These are phyloP conservation scores for Angomonas desouzai DNA, from an alignment of 208 protist species.

Conservation along the genomic window DNA sequence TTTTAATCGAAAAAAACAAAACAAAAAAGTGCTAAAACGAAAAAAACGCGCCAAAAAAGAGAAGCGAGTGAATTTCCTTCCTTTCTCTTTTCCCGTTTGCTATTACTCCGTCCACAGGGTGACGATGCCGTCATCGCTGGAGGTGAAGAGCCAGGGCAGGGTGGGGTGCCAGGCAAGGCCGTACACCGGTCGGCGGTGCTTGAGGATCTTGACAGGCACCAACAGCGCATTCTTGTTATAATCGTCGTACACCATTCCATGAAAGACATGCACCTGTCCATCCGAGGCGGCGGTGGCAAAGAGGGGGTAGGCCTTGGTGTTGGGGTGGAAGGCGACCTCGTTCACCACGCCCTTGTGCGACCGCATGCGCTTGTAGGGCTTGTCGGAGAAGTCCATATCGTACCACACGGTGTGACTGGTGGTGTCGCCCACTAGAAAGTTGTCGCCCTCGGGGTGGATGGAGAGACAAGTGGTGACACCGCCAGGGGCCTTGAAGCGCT, in stretches of 20 bases:
- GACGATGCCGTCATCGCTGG: conserved; percentile 95
- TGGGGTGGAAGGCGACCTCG: conserved; percentile 85
- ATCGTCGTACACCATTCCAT: conserved; percentile 96
- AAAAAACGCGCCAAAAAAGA: conserved; percentile 3
- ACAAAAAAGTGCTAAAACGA: conserved; percentile 6
- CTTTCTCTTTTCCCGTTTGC: conserved; percentile 4
- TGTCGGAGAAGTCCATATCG: conserved; percentile 96
- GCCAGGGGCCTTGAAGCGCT: conserved; percentile 91
- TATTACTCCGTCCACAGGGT: conserved; percentile 90
- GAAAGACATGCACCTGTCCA: conserved; percentile 93
- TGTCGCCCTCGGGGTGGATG: conserved; percentile 96
- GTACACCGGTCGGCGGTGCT: conserved; percentile 92
- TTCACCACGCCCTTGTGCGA: conserved; percentile 95
- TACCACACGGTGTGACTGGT: conserved; percentile 96
- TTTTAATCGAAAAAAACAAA: neutral
- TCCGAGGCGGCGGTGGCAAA: conserved; percentile 97
- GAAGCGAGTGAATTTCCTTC: conserved; percentile 7
- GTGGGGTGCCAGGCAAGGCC: conserved; percentile 96
- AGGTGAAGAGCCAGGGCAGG: conserved; percentile 99
- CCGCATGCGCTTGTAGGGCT: conserved; percentile 95
- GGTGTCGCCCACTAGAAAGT: conserved; percentile 94
- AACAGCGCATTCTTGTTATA: conserved; percentile 98
- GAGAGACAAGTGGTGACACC: conserved; percentile 92
- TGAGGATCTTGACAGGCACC: conserved; percentile 99
- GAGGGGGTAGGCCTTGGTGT: conserved; percentile 91